These are phyloP conservation scores for Suillus placidus DNA, from an alignment of 768 basidiomycete genomes.

Conservation along the genomic window DNA sequence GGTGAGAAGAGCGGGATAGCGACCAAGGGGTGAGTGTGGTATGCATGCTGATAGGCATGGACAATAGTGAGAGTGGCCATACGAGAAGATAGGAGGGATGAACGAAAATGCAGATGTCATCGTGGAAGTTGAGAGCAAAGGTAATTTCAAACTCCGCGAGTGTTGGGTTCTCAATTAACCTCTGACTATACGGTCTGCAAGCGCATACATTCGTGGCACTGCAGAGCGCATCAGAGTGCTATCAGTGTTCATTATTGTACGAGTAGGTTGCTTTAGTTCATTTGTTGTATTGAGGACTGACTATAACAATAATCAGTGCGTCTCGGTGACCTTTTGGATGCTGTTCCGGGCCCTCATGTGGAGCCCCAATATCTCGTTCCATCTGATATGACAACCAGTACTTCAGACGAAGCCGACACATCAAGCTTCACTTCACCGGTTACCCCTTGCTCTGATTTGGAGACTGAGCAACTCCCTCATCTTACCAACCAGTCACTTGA, in stretches of 20 bases:
- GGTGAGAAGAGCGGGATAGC: constrained; percentile 64
- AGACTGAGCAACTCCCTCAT: not conserved
- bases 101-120: not conserved
- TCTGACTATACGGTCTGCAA: no score
- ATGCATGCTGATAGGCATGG: no score
- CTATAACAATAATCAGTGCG: not conserved
- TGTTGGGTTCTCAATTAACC: not conserved
- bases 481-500: not conserved
- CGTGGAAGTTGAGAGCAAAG: not conserved
- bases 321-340: not conserved
- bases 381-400: not conserved
- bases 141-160: not conserved
- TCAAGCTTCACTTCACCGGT: not conserved
- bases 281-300: not conserved
- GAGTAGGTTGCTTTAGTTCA: not conserved
- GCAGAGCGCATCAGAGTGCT: not conserved
- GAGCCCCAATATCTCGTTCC: not conserved
- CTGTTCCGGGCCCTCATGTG: not conserved
- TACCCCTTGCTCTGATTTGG: not conserved
- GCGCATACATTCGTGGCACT: not conserved
- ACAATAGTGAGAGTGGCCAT: no score
- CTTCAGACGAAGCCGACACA: not conserved
- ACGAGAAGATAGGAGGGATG: no score
- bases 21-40: no score
- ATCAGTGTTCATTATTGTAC: not conserved